Base-by-base conservation (phyloP, 805 yeast species). In the Starmera dryadoides region DNA sequence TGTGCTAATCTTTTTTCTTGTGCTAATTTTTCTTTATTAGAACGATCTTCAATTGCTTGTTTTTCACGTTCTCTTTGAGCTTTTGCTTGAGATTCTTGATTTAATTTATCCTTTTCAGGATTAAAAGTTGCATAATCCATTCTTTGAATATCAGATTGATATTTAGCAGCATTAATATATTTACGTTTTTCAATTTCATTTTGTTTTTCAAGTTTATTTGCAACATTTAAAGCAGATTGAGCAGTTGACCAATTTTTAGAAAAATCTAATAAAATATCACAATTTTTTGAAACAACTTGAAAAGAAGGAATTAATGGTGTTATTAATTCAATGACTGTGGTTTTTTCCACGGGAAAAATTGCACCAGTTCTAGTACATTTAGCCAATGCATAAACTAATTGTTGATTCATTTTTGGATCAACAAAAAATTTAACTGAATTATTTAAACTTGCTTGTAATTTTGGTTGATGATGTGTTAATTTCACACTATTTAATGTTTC, bases 351-450 rank as follows among this genome's bases (percentile, higher is more conserved):
- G n/a, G 58, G 65, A 42, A 50, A 60, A 28, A 34, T 40, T 2
- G 73, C 52, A 33, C 63, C 63, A 38, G 59, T 60, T 26, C 75
- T 54, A 3, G 69, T 49, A 29, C 63, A 62, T 34, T 71, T 56
- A 1, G 73, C 62, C 35, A 69, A 51, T 6, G 63, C 66, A 14
- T 73, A 71, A 25, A 69, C 56, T 16, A 71, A 49, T 9, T 63
- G 63, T 4, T 73, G 72, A 45, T 69, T 70, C 36, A 64, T 69
- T 42, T 64, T 69, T 6, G 66, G 49, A 1, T 55, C 41, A 35
- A 58, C 61, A 48, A 69, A 63, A 25, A 56, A 44, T 12, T 65
- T 72, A 19, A 67, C 68, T 40, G 66, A 50, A 8, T 49, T 49
- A 7, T 43, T 51, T 33, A 58, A 40, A 46, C 57, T 39, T 46